Evolutionary conservation across 352 stramenopile species (phyloP), one percentile per base, ranked within the genome.

Genomic region (Pythium aquatile): DNA sequence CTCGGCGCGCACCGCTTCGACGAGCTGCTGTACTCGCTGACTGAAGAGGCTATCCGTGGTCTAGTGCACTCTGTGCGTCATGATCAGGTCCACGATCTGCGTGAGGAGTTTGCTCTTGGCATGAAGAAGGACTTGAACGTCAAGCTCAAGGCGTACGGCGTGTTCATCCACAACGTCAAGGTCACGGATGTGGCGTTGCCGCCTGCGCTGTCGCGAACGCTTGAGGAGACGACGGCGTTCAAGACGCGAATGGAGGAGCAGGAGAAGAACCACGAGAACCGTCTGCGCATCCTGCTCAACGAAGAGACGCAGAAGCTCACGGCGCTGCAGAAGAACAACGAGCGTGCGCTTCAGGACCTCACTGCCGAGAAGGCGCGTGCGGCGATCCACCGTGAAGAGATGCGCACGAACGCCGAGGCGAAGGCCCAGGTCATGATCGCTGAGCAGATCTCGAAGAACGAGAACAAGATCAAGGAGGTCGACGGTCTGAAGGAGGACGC

Each of bases 261-360:
- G 64, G 85, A 94, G 66, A 96, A 96, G 75, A 94, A 91, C 61
- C 84, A 96, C 59, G 85, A 95, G 74, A 96, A 93, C 73, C 82
- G 85, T 20, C 68, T 94, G 70, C 77, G 88, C 28, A 91, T 91
- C 16, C 58, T 96, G 17, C 55, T 94, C 32, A 93, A 96, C 53
- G 76, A 94, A 65, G 87, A 93, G 47, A 93, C 87, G 3, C 78
- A 91, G 66, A 90, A 88, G 39, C 75, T 94, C 58, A 93, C 87
- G 11, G 84, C 78, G 4, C 69, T 94, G 16, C 74, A 92, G 49
- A 96, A 92, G 42, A 74, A 87, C 7, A 94, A 94, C 58, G 83
- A 91, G 58, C 83, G 85, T 8, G 74, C 74, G 10, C 78, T 94
- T 28, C 82, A 95, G 57, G 84, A 95, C 57, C 65, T 94, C 17